Percentiles rank a stretch among this genome's conserved stretches.
Conservation (phyloP, 2,329 filamentous ascomycete genomes). For the Colletotrichum spaethianum region DNA sequence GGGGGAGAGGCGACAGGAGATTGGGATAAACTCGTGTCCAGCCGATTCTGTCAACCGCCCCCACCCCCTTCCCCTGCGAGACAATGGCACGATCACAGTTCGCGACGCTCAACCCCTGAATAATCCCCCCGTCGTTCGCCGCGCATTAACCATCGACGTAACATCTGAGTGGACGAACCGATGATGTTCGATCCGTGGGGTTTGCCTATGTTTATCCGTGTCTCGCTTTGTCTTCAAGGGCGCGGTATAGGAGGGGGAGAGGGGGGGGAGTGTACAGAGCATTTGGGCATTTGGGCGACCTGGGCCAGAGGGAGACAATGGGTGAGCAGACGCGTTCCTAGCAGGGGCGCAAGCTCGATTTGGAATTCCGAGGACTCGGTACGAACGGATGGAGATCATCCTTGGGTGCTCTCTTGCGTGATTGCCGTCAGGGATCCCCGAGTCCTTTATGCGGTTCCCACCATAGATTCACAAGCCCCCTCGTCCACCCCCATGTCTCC, state of each 20-base stretch:
- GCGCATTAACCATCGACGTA: conserved; percentile 18
- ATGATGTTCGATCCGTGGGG: conserved; percentile 19
- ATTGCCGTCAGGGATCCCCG: conserved; percentile 32
- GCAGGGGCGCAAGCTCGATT: conserved; percentile 24
- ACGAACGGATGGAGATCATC: conserved; percentile 39
- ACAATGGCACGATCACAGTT: neutral
- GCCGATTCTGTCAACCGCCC: neutral
- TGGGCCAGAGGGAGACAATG: neutral
- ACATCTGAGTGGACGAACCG: conserved; percentile 3
- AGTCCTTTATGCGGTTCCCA: neutral
- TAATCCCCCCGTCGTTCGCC: conserved; percentile 1
- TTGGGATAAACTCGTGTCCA: neutral
- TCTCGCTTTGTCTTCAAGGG: neutral
- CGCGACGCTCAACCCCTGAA: neutral
- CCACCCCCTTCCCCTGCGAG: neutral
- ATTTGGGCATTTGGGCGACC: too few species aligned
- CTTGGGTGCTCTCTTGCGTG: conserved; percentile 27
- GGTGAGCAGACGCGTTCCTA: neutral
- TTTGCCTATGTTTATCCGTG: neutral
- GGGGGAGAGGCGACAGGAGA: neutral
- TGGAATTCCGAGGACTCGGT: conserved; percentile 35
- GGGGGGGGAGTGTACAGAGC: conserved; percentile 7
- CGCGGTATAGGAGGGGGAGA: neutral
- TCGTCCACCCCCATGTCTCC: neutral
- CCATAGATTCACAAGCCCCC: neutral